phyloP scores from a whole-genome alignment of 73 alveolate genomes.

The Blepharisma japonicum region DNA sequence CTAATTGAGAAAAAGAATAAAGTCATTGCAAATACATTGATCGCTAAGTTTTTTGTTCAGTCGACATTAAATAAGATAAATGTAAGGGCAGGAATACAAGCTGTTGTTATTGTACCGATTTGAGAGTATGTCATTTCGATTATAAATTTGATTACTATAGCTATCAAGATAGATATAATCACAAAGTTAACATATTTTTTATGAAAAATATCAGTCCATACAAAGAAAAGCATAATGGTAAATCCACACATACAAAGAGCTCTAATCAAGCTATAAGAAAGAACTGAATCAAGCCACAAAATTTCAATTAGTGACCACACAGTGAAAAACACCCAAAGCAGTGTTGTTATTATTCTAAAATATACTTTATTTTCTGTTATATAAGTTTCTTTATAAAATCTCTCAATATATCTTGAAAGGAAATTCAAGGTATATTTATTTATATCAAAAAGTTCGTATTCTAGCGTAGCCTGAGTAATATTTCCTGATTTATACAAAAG shows the following conservation, averaged over 20 bases:
- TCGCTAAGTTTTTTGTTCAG: not conserved
- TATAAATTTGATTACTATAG: not conserved
- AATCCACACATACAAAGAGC: not conserved
- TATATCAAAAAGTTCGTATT: not conserved
- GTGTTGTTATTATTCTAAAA: not conserved
- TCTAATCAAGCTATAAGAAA: not conserved
- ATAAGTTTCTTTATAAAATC: not conserved
- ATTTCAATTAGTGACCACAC: constrained; percentile 4
- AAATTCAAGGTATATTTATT: constrained; percentile 8
- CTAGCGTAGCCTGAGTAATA: not conserved
- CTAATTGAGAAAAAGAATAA: not conserved
- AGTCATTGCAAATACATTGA: not conserved
- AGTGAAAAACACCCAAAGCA: constrained; percentile 3
- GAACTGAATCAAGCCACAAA: not conserved
- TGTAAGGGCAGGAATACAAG: not conserved
- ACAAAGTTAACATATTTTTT: not conserved
- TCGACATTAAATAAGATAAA: constrained; percentile 7
- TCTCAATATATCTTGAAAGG: constrained; percentile 4
- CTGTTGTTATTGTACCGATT: constrained; percentile 1
- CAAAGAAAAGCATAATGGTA: not conserved
- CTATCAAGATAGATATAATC: not conserved
- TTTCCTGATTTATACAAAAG: not conserved
- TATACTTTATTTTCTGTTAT: not conserved
- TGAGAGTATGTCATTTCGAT: not conserved
- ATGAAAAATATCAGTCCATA: not conserved